Conservation (phyloP, 2,329 filamentous ascomycete genomes). For the Sclerotinia nivalis region DNA sequence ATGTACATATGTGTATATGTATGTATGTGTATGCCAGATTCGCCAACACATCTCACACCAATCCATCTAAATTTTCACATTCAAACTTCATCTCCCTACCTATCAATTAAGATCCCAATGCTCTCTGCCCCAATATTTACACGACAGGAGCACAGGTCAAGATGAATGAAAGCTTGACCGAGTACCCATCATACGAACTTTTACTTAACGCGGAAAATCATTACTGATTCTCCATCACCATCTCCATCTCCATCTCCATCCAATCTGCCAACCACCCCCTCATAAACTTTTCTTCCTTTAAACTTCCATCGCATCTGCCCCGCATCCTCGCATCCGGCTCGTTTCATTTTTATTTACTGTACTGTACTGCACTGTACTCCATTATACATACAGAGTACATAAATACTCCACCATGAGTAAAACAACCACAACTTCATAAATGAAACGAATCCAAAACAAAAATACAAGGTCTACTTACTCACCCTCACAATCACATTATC, state of each 20-base stretch:
- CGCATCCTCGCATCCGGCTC: not conserved
- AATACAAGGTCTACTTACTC: too few relatives aligned
- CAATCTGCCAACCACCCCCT: not conserved
- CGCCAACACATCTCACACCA: conserved; percentile 4
- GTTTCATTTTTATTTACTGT: not conserved
- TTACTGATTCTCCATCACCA: not conserved
- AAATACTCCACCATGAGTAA: too few relatives aligned
- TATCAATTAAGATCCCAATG: not conserved
- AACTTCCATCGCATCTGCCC: not conserved
- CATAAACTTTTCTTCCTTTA: not conserved
- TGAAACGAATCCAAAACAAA: too few relatives aligned
- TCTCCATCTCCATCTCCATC: not conserved
- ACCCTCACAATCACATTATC: too few relatives aligned
- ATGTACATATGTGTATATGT: not conserved
- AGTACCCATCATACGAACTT: not conserved
- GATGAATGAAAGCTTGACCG: not conserved
- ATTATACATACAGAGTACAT: too few relatives aligned
- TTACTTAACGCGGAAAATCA: not conserved
- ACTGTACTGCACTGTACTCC: too few relatives aligned
- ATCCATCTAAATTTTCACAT: not conserved
- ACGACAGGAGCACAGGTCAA: not conserved
- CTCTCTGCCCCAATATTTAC: too few relatives aligned
- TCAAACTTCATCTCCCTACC: not conserved
- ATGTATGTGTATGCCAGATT: not conserved
- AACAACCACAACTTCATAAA: too few relatives aligned